phyloP scores from a whole-genome alignment of 805 yeast genomes.

The Lipomyces yamadae region DNA sequence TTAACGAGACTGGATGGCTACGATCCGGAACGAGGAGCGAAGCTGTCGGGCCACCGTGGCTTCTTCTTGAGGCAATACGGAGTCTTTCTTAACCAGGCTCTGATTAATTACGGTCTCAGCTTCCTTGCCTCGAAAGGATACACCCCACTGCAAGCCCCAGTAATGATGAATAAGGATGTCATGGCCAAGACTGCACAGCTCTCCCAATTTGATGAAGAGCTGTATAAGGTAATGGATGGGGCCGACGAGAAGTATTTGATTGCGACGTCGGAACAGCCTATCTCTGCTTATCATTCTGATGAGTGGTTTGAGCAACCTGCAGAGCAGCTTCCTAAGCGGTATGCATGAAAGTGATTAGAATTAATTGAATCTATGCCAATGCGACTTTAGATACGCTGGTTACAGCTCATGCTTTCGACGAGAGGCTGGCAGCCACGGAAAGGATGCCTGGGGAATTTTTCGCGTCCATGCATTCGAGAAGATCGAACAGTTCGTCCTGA shows the following conservation, averaged over 20 bases:
- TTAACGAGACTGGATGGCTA: conserved; percentile 93
- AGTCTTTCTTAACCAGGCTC: conserved; percentile 96
- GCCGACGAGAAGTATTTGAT: conserved; percentile 96
- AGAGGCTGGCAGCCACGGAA: conserved; percentile 99
- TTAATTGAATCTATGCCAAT: not conserved
- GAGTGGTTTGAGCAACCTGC: conserved; percentile 99
- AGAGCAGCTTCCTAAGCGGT: conserved; percentile 91
- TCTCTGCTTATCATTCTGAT: conserved; percentile 93
- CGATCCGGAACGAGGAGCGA: conserved; percentile 98
- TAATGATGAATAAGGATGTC: conserved; percentile 99
- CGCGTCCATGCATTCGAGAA: conserved; percentile 98
- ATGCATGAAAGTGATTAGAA: not conserved
- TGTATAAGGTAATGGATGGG: conserved; percentile 96
- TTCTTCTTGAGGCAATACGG: conserved; percentile 94
- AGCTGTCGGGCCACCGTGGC: conserved; percentile 98
- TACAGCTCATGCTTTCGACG: conserved; percentile 98
- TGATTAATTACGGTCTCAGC: conserved; percentile 91
- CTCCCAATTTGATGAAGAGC: conserved; percentile 96
- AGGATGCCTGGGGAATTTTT: conserved; percentile 99
- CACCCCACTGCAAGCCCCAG: conserved; percentile 95
- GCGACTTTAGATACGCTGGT: conserved; percentile 70
- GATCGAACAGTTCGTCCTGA: conserved; percentile 92
- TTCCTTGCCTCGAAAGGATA: conserved; percentile 81
- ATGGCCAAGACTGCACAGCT: conserved; percentile 99
- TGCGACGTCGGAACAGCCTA: conserved; percentile 99